A percentile compares a stretch with the other conserved stretches of the same genome.
phyloP scores from a whole-genome alignment of 768 basidiomycete genomes.

The Serendipita sp. region DNA sequence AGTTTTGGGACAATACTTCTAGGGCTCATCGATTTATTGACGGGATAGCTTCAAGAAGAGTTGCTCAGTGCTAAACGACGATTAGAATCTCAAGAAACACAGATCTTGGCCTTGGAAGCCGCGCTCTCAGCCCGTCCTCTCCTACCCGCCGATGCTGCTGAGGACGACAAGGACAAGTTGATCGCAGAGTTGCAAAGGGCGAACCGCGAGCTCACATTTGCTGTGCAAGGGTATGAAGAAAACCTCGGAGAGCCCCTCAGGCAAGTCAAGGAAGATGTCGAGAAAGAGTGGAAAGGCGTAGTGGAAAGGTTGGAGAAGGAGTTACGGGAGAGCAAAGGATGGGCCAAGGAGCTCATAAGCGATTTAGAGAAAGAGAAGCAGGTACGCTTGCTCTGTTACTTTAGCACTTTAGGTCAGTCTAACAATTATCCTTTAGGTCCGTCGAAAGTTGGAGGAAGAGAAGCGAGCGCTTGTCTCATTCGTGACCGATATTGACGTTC shows the following conservation, averaged over 20 bases:
- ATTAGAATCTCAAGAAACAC: conserved; percentile 62
- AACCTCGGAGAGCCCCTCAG: conserved; percentile 53
- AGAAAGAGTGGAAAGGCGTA: conserved; percentile 50
- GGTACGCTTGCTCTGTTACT: conserved; percentile 21
- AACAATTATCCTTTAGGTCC: conserved; percentile 22
- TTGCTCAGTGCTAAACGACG: conserved; percentile 61
- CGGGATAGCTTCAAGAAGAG: conserved; percentile 56
- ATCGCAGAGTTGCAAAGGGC: conserved; percentile 58
- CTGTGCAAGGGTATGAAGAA: conserved; percentile 53
- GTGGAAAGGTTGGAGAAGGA: conserved; percentile 40
- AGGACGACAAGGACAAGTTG: conserved; percentile 55
- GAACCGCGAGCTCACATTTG: conserved; percentile 62
- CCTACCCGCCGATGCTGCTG: conserved; percentile 45
- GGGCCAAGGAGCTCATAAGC: conserved; percentile 57
- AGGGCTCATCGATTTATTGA: background rate
- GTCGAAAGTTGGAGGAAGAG: conserved; percentile 57
- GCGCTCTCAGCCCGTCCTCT: conserved; percentile 56
- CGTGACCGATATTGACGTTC: conserved; percentile 56
- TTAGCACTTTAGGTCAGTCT: background rate
- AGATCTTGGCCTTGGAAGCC: conserved; percentile 70
- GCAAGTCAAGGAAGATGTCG: conserved; percentile 52
- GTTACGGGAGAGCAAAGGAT: conserved; percentile 52
- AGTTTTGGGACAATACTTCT: conserved; percentile 23
- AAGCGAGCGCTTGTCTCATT: conserved; percentile 62
- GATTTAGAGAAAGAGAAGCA: conserved; percentile 69